Evolutionary conservation across 306 rosid genomes (phyloP), one percentile per base, ranked within the genome.

Genomic region (Quillaja saponaria): DNA sequence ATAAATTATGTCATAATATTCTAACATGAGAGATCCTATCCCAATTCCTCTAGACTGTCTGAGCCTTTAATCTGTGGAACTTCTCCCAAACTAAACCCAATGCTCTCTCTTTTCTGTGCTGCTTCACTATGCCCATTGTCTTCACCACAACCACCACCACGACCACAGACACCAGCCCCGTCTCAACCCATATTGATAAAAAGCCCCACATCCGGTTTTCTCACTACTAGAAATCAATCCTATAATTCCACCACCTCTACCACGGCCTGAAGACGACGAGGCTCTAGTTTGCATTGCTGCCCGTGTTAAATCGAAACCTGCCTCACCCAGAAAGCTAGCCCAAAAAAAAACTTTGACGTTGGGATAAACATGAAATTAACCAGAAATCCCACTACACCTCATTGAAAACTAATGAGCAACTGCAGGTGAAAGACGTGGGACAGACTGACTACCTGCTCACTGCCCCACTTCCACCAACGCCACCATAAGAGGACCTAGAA

Each of bases 281-380:
- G 19, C 35, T 0, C 71, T 90, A 1, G 35, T 80, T 67, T 50
- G 61, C 1, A 5, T 57, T 3, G 86, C 95, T 1, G 34, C 84
- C 12, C 53, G 20, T 2, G 85, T 72, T 4, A 78, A 78, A 3
- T 49, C 76, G 10, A 68, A 71, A 54, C 79, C 87, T 5, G 18
- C 59, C 0, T 51, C 39, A 11, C 68, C 81, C 0, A 66, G 15
- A n/a, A 84, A 84, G 16, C 35, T 86, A 11, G 95, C 91, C 1
- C 84, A n/a, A n/a, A n/a, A n/a, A n/a, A n/a, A n/a, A n/a, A n/a
- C n/a, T n/a, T n/a, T n/a, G n/a, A n/a, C n/a, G n/a, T n/a, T n/a
- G n/a, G n/a, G n/a, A n/a, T n/a, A n/a, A n/a, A 86, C 77, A 66
- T 84, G 84, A 86, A 86, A 61, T 70, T 86, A 38, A 90, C 95